Percentiles rank a stretch among this genome's conserved stretches.
Conservation (phyloP, 73 alveolate species). For the Effrenium voratum region DNA sequence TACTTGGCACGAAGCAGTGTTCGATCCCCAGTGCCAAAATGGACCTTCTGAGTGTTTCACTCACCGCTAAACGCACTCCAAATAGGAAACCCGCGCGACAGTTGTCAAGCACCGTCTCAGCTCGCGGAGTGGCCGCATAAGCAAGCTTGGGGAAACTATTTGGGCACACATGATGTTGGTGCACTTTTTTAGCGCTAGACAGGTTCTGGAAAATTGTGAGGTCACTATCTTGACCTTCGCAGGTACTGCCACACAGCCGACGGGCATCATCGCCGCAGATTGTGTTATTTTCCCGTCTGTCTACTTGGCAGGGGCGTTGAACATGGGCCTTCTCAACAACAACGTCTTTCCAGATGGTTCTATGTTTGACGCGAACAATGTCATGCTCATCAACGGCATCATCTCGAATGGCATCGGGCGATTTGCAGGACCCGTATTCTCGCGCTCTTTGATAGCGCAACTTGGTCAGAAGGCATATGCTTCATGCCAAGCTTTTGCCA, state of each 20-base stretch:
- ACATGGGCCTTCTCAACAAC: slow-evolving; percentile 10
- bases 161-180: neutral
- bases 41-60: no score
- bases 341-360: slow-evolving; percentile 23
- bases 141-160: neutral
- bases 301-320: slow-evolving; percentile 28
- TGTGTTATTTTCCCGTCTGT: neutral
- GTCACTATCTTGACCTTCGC: neutral
- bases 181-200: neutral
- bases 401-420: slow-evolving; percentile 28
- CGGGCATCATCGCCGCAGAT: slow-evolving; percentile 12
- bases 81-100: neutral
- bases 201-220: neutral
- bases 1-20: no score
- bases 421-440: slow-evolving; percentile 13
- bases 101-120: neutral
- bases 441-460: slow-evolving; percentile 6
- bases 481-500: slow-evolving; percentile 28
- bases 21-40: no score
- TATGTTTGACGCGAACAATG: slow-evolving; percentile 4
- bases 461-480: slow-evolving; percentile 22
- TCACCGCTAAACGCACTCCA: no score
- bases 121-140: neutral
- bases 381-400: slow-evolving; percentile 13
- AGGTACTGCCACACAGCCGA: slow-evolving; percentile 1